These are phyloP conservation scores for Puccinia brachypodii DNA, from an alignment of 1,284 basidiomycete genomes.

Conservation along the genomic window DNA sequence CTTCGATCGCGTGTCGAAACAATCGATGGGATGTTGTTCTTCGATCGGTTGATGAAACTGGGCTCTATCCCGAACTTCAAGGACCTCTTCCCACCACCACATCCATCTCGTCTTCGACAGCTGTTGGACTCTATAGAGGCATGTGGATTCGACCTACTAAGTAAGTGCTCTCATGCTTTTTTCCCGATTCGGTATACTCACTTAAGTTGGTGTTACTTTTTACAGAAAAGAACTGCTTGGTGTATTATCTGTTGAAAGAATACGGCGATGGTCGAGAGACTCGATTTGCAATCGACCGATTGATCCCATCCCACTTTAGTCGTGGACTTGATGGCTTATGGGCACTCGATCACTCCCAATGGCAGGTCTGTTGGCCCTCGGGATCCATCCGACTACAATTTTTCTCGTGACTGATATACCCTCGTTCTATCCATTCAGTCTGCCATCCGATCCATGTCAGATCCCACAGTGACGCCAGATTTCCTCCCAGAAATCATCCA, in stretches of 20 bases:
- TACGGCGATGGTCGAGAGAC: conserved; percentile 29
- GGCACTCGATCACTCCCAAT: conserved; percentile 46
- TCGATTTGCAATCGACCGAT: conserved; percentile 29
- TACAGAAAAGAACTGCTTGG: conserved; percentile 43
- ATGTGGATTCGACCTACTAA: conserved; percentile 33
- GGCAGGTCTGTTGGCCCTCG: conserved; percentile 24
- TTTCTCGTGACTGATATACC: neutral
- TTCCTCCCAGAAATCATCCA: conserved; percentile 43
- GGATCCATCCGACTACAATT: neutral
- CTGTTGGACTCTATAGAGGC: conserved; percentile 37
- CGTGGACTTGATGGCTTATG: conserved; percentile 40
- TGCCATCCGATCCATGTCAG: conserved; percentile 26
- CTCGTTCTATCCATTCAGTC: neutral
- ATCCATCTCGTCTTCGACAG: conserved; percentile 19
- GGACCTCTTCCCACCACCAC: conserved; percentile 23
- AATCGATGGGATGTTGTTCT: conserved; percentile 30
- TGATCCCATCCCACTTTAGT: conserved; percentile 34
- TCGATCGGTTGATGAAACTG: conserved; percentile 38
- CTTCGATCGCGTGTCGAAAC: conserved; percentile 26
- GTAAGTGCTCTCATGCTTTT: neutral
- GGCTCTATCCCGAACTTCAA: conserved; percentile 29
- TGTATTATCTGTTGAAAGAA: conserved; percentile 46
- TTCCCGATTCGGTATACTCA: neutral
- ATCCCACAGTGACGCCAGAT: conserved; percentile 28
- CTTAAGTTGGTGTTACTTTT: neutral